Percentiles rank a stretch among this genome's conserved stretches.
phyloP scores from a whole-genome alignment of 495 filamentous ascomycete genomes.

The Recurvomyces mirabilis region DNA sequence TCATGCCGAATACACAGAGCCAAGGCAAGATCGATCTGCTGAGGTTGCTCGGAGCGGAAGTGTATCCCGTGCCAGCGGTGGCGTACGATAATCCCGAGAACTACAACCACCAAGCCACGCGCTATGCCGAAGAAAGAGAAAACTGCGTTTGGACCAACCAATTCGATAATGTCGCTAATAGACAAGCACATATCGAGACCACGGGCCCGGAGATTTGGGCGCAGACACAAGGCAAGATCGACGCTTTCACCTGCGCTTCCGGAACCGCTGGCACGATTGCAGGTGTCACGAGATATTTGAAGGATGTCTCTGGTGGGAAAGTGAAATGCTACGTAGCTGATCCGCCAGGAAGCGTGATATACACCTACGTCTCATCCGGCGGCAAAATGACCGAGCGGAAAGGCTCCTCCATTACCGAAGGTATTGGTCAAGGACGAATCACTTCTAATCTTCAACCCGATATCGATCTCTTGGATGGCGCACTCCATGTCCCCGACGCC shows the following conservation, averaged over 20 bases:
- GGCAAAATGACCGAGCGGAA: constrained; percentile 70
- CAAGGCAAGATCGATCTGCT: constrained; percentile 95
- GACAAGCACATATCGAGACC: constrained; percentile 88
- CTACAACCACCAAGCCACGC: constrained; percentile 89
- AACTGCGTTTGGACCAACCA: constrained; percentile 99
- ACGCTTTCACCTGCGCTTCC: constrained; percentile 92
- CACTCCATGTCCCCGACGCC: constrained; percentile 75
- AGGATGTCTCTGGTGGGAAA: constrained; percentile 62
- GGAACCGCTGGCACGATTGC: constrained; percentile 89
- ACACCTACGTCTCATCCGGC: constrained; percentile 80
- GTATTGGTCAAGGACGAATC: constrained; percentile 93
- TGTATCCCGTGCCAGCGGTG: constrained; percentile 93
- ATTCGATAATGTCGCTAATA: constrained; percentile 93
- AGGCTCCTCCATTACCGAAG: constrained; percentile 89
- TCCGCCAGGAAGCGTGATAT: constrained; percentile 82
- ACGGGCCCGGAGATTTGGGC: constrained; percentile 95
- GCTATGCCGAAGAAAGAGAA: constrained; percentile 72
- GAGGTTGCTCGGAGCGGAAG: constrained; percentile 85
- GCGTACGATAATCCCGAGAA: constrained; percentile 93
- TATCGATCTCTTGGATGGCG: constrained; percentile 74
- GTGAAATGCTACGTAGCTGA: constrained; percentile 91
- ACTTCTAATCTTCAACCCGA: constrained; percentile 88
- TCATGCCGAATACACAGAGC: constrained; percentile 98
- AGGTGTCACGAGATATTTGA: constrained; percentile 80
- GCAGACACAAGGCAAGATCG: constrained; percentile 77